phyloP scores from a whole-genome alignment of 768 basidiomycete species.

The Mycena indigotica region DNA sequence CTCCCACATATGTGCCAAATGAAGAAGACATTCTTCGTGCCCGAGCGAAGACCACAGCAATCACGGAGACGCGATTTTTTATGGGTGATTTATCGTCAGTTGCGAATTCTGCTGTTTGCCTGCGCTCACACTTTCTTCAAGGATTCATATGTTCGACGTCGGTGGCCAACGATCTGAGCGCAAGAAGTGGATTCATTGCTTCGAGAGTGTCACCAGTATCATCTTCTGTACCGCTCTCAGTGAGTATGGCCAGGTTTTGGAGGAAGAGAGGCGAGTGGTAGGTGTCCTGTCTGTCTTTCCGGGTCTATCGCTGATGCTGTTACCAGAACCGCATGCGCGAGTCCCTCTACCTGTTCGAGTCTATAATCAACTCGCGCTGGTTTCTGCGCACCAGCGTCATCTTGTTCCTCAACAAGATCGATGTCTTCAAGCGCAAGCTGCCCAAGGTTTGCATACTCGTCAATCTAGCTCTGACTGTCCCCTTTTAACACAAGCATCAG shows the following conservation, averaged over 20 bases:
- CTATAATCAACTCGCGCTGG: constrained; percentile 91
- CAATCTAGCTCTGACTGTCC: neutral
- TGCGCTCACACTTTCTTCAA: constrained; percentile 24
- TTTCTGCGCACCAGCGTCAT: constrained; percentile 90
- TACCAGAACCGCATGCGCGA: constrained; percentile 89
- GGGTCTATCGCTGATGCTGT: constrained; percentile 38
- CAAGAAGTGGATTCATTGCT: constrained; percentile 80
- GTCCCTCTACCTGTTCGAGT: constrained; percentile 84
- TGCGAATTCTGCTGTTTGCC: constrained; percentile 1
- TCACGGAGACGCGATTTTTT: constrained; percentile 82
- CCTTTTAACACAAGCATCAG: neutral
- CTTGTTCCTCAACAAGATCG: constrained; percentile 90
- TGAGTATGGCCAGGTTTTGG: constrained; percentile 60
- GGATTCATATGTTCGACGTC: constrained; percentile 76
- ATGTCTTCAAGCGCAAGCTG: constrained; percentile 90
- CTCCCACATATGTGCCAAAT: constrained; percentile 76
- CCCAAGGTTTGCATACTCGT: constrained; percentile 43
- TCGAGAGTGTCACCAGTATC: constrained; percentile 50
- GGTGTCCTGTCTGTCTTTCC: constrained; percentile 16
- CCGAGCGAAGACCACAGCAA: constrained; percentile 85
- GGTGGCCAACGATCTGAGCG: constrained; percentile 79
- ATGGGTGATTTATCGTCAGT: constrained; percentile 68
- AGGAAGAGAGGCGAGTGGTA: constrained; percentile 56
- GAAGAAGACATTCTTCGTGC: constrained; percentile 86
- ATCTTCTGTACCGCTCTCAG: constrained; percentile 66